These are phyloP conservation scores for Colletotrichum tamarilloi DNA, from an alignment of 2,329 filamentous ascomycete species.

Conservation along the genomic window DNA sequence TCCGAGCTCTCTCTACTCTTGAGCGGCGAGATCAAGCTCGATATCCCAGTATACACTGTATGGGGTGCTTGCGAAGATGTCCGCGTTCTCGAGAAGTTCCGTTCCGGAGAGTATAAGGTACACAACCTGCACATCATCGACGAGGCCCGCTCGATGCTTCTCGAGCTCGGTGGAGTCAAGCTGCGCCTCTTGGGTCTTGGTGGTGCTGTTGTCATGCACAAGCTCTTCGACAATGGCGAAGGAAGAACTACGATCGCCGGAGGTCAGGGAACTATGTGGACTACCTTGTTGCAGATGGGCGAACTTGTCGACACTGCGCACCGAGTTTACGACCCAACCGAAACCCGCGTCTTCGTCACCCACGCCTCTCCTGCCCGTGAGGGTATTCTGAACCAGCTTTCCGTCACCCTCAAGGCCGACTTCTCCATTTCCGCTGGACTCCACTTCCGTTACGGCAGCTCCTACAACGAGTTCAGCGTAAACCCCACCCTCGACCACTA, in stretches of 20 bases:
- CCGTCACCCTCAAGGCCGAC: slow-evolving; percentile 95
- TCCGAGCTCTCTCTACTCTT: slow-evolving; percentile 93
- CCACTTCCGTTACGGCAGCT: slow-evolving; percentile 98
- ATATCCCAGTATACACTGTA: slow-evolving; percentile 97
- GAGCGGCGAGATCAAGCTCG: slow-evolving; percentile 87
- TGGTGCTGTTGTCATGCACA: slow-evolving; percentile 99
- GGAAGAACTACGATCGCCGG: slow-evolving; percentile 97
- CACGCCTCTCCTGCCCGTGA: slow-evolving; percentile 97
- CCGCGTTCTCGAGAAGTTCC: slow-evolving; percentile 95
- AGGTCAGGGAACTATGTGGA: slow-evolving; percentile 99
- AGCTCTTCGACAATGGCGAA: slow-evolving; percentile 98
- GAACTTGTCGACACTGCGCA: slow-evolving; percentile 98
- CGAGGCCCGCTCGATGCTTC: slow-evolving; percentile 93
- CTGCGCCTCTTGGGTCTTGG: slow-evolving; percentile 92
- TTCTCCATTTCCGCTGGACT: slow-evolving; percentile 98
- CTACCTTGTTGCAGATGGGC: slow-evolving; percentile 96
- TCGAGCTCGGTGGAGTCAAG: slow-evolving; percentile 96
- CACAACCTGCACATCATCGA: slow-evolving; percentile 98
- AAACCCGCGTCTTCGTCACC: slow-evolving; percentile 96
- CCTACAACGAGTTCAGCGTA: slow-evolving; percentile 99
- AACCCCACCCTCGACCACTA: slow-evolving; percentile 99
- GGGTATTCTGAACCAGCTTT: slow-evolving; percentile 96
- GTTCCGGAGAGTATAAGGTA: slow-evolving; percentile 97
- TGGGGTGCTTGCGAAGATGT: slow-evolving; percentile 99
- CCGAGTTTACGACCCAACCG: slow-evolving; percentile 96